Evolutionary conservation across 352 stramenopile genomes (phyloP).

Genomic region (Pythium coloratum): DNA sequence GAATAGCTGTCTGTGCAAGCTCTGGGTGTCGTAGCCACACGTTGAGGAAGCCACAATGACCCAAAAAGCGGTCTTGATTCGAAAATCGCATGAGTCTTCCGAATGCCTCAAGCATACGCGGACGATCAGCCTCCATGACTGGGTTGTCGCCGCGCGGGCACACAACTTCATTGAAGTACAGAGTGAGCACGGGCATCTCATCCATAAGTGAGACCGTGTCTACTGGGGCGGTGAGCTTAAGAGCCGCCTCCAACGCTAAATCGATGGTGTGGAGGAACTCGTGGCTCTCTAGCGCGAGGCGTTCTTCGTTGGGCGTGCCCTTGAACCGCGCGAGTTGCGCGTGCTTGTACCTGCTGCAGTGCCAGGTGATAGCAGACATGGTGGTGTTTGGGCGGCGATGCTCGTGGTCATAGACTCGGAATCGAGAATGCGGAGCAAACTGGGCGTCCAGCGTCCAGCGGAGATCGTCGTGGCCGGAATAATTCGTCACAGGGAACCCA

Average conservation of each 20-base stretch:
- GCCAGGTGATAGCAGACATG: too few species aligned
- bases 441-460: too few species aligned
- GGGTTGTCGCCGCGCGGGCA: too few species aligned
- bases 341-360: neutral
- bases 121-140: neutral
- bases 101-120: neutral
- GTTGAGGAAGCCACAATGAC: neutral
- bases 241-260: neutral
- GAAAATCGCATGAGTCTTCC: neutral
- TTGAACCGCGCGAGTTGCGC: neutral
- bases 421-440: too few species aligned
- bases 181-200: neutral
- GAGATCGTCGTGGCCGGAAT: too few species aligned
- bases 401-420: too few species aligned
- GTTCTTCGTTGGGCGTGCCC: neutral
- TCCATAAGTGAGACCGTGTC: neutral
- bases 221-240: neutral
- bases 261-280: neutral
- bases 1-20: neutral
- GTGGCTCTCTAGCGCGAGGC: neutral
- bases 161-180: neutral
- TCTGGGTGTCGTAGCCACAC: neutral
- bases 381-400: too few species aligned
- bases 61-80: conserved; percentile 19
- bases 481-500: too few species aligned